A percentile compares a stretch with the other conserved stretches of the same genome.
These are phyloP conservation scores for Ascochyta koolunga DNA, from an alignment of 2,329 filamentous ascomycete genomes.

Conservation along the genomic window DNA sequence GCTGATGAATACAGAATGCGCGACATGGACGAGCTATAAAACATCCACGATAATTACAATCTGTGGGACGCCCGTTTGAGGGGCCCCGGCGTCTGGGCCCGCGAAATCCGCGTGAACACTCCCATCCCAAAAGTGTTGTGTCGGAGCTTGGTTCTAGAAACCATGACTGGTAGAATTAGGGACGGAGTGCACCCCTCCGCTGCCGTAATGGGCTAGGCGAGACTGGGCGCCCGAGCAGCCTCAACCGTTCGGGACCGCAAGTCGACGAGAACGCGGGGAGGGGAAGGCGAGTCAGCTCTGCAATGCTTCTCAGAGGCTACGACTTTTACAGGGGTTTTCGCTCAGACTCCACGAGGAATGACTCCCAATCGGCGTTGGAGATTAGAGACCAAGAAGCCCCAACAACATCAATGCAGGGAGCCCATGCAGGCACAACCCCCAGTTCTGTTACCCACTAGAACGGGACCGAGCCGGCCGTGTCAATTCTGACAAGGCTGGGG, in stretches of 20 bases:
- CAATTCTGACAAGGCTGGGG: constrained; percentile 8
- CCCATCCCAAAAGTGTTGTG: constrained; percentile 10
- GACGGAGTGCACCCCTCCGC: constrained; percentile 7
- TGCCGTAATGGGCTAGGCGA: constrained; percentile 2
- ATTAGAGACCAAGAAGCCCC: neutral
- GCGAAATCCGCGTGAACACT: constrained; percentile 23
- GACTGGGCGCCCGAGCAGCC: constrained; percentile 2
- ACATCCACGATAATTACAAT: constrained; percentile 10
- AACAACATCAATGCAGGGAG: constrained; percentile 4
- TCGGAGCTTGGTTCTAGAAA: constrained; percentile 21
- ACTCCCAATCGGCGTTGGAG: constrained; percentile 2
- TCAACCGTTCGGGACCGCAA: constrained; percentile 3
- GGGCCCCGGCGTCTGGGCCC: constrained; percentile 15
- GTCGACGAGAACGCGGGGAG: neutral
- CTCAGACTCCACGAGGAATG: neutral
- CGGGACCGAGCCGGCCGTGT: constrained; percentile 10
- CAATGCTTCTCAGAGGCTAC: neutral
- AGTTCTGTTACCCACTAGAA: constrained; percentile 8
- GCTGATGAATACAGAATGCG: constrained; percentile 10
- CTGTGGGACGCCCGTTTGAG: constrained; percentile 5
- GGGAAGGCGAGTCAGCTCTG: constrained; percentile 1
- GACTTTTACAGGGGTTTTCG: neutral
- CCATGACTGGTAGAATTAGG: constrained; percentile 1
- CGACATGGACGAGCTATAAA: constrained; percentile 21
- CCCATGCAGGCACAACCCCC: constrained; percentile 12